Evolutionary conservation across 495 filamentous ascomycete genomes (phyloP).

Genomic region (Bryoglossum gracile): DNA sequence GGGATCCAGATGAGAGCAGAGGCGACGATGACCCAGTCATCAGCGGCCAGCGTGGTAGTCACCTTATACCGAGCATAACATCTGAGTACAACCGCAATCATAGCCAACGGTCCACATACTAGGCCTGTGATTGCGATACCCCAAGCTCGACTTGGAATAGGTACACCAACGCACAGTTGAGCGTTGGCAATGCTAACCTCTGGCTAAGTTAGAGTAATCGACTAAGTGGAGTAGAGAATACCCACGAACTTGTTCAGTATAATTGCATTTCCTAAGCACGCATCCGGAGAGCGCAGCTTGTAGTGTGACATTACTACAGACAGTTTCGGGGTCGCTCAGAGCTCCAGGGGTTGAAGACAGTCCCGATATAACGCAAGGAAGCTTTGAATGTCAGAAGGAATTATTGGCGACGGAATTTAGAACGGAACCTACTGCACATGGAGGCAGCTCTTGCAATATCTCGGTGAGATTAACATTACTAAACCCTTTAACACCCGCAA

Average conservation of each 20-base stretch:
- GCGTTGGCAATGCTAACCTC: neutral
- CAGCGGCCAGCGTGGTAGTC: constrained; percentile 2
- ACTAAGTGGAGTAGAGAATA: neutral
- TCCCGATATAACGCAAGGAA: neutral
- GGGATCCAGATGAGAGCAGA: neutral
- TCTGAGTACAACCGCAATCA: constrained; percentile 9
- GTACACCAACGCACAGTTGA: constrained; percentile 5
- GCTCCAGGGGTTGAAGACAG: neutral
- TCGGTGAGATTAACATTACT: neutral
- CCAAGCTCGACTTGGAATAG: constrained; percentile 1
- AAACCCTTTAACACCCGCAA: neutral
- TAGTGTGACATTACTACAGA: constrained; percentile 9
- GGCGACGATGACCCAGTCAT: constrained; percentile 6
- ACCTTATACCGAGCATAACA: constrained; percentile 10
- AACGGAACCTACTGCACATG: constrained; percentile 2
- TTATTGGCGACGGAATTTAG: neutral
- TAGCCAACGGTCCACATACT: constrained; percentile 2
- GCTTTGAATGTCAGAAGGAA: neutral
- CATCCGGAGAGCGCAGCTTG: neutral
- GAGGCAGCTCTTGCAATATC: neutral
- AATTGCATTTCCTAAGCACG: constrained; percentile 2
- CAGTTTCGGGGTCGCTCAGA: neutral
- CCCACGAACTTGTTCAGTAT: constrained; percentile 8
- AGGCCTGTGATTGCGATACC: neutral
- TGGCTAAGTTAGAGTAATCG: neutral